These are phyloP conservation scores for Lentinula boryana DNA, from an alignment of 768 basidiomycete genomes.

Conservation along the genomic window DNA sequence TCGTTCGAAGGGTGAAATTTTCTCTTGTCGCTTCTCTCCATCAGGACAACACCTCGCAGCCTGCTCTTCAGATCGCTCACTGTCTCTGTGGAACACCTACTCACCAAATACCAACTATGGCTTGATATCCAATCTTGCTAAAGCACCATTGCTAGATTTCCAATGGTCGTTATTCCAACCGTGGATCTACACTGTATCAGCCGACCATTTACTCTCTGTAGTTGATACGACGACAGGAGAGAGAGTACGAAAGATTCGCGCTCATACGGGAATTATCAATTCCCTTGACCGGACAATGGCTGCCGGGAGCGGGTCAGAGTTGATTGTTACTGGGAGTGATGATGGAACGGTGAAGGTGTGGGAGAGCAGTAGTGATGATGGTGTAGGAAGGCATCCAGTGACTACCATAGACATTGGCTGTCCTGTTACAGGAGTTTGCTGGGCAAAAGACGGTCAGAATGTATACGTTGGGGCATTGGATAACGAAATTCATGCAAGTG, in stretches of 20 bases:
- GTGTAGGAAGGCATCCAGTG: conserved; percentile 54
- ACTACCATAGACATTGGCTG: conserved; percentile 81
- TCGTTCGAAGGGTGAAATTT: conserved; percentile 63
- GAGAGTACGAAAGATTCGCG: conserved; percentile 74
- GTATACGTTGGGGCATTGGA: conserved; percentile 92
- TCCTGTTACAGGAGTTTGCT: conserved; percentile 88
- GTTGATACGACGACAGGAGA: conserved; percentile 83
- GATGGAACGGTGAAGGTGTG: conserved; percentile 90
- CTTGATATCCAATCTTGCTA: conserved; percentile 74
- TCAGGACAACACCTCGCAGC: conserved; percentile 93
- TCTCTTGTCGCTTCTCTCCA: conserved; percentile 91
- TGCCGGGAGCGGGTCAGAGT: conserved; percentile 76
- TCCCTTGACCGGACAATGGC: conserved; percentile 81
- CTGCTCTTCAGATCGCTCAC: conserved; percentile 82
- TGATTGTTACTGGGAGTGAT: conserved; percentile 84
- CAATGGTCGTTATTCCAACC: conserved; percentile 81
- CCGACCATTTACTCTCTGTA: conserved; percentile 79
- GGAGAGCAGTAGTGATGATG: conserved; percentile 77
- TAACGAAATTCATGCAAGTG: conserved; percentile 89
- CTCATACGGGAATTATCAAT: conserved; percentile 86
- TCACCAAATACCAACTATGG: conserved; percentile 92
- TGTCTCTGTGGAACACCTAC: conserved; percentile 94
- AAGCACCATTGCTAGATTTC: conserved; percentile 88
- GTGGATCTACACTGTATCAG: conserved; percentile 74
- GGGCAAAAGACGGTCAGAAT: conserved; percentile 86